phyloP scores from a whole-genome alignment of 495 filamentous ascomycete genomes.

The Penicillium soppii region DNA sequence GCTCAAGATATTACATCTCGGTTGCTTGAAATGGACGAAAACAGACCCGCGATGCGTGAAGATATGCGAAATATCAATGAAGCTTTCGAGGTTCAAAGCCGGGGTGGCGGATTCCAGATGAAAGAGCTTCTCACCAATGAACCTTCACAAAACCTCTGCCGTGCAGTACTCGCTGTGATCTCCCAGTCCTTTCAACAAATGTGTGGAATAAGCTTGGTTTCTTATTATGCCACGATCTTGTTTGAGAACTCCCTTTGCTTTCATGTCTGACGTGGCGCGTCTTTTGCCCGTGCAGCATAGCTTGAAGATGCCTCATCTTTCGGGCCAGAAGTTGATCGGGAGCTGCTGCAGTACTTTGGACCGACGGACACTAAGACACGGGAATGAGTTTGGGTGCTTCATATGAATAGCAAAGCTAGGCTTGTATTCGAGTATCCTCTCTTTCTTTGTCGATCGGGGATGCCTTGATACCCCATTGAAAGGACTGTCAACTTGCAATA shows the following conservation, averaged over 20 bases:
- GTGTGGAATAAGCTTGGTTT: not conserved
- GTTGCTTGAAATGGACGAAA: not conserved
- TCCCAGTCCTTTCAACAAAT: not conserved
- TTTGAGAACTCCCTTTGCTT: not conserved
- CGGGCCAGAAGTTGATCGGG: not conserved
- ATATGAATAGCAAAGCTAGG: too few relatives aligned
- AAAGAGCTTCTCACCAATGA: not conserved
- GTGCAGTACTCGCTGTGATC: not conserved
- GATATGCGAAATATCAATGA: not conserved
- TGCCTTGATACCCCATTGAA: too few relatives aligned
- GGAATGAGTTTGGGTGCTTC: too few relatives aligned
- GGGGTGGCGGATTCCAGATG: not conserved
- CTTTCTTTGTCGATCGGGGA: too few relatives aligned
- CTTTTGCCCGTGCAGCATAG: not conserved
- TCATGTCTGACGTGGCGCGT: not conserved
- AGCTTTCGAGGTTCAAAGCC: not conserved
- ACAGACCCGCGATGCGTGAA: not conserved
- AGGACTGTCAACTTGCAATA: too few relatives aligned
- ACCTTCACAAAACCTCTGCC: not conserved
- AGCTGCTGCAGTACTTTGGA: not conserved
- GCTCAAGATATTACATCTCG: not conserved
- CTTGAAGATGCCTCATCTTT: not conserved
- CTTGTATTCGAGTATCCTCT: too few relatives aligned
- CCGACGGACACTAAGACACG: not conserved
- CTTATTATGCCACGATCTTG: not conserved